These are phyloP conservation scores for Phytopythium vexans DNA, from an alignment of 352 stramenopile genomes.

Conservation along the genomic window DNA sequence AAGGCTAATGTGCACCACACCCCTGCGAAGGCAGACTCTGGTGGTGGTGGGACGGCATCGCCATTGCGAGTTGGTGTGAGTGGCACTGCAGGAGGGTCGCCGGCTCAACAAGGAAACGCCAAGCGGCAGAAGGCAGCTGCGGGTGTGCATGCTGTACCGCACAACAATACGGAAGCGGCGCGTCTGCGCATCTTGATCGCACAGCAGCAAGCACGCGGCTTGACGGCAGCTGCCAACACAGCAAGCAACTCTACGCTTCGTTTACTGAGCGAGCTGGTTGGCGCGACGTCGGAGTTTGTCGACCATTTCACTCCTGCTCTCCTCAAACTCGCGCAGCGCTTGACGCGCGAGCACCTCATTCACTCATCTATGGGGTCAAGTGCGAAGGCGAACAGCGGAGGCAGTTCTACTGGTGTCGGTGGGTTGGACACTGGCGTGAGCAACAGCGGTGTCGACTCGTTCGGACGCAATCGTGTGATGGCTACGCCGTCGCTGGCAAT, in stretches of 20 bases:
- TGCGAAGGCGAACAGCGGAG: slow-evolving; percentile 8
- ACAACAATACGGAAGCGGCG: slow-evolving; percentile 57
- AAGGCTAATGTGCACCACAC: slow-evolving; percentile 17
- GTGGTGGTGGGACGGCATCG: slow-evolving; percentile 1
- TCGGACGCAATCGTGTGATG: slow-evolving; percentile 81
- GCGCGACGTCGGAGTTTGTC: slow-evolving; percentile 64
- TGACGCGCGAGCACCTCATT: slow-evolving; percentile 83
- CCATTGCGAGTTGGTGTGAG: slow-evolving; percentile 1
- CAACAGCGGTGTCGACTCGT: slow-evolving; percentile 52
- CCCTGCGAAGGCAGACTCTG: slow-evolving; percentile 6
- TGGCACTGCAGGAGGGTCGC: not conserved
- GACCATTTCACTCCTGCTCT: slow-evolving; percentile 76
- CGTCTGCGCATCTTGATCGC: slow-evolving; percentile 50
- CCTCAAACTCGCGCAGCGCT: slow-evolving; percentile 79
- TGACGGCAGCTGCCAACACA: slow-evolving; percentile 43
- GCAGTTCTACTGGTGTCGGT: slow-evolving; percentile 1
- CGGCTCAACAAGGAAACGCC: slow-evolving; percentile 3
- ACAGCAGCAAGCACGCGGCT: slow-evolving; percentile 31
- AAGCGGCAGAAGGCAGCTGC: slow-evolving; percentile 43
- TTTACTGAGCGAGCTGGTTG: slow-evolving; percentile 53
- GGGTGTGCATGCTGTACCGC: slow-evolving; percentile 22
- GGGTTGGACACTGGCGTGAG: slow-evolving; percentile 4
- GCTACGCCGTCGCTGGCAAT: slow-evolving; percentile 84
- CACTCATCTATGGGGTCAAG: slow-evolving; percentile 29
- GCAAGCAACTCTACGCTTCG: slow-evolving; percentile 73